phyloP scores from a whole-genome alignment of 305 asterid genomes.

The Stenogyne calaminthoides region DNA sequence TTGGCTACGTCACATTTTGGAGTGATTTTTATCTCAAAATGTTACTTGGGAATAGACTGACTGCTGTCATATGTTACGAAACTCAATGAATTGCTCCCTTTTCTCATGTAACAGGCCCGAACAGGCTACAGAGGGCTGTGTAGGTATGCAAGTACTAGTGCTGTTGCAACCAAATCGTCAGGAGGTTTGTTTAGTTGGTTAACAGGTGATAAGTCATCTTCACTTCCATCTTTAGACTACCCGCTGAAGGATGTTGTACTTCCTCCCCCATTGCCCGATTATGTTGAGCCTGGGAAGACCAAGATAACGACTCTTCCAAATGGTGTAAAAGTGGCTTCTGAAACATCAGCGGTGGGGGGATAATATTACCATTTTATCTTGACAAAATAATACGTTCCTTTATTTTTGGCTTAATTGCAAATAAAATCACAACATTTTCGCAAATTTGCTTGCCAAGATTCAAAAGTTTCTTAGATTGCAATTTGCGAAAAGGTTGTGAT shows the following conservation, averaged over 20 bases:
- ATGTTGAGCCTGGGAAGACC: constrained; percentile 77
- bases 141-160: constrained; percentile 80
- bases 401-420: neutral
- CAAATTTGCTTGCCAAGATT: too few relatives aligned
- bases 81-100: neutral
- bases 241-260: constrained; percentile 69
- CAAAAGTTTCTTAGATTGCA: too few relatives aligned
- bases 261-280: constrained; percentile 81
- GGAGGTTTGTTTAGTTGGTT: constrained; percentile 77
- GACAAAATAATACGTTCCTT: too few relatives aligned
- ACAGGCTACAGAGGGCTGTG: constrained; percentile 48
- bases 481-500: too few relatives aligned
- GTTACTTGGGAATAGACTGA: constrained; percentile 7
- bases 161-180: constrained; percentile 64
- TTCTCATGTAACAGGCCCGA: constrained; percentile 47
- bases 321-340: constrained; percentile 84
- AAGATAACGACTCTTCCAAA: constrained; percentile 74
- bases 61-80: neutral
- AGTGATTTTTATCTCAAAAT: neutral
- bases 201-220: constrained; percentile 56
- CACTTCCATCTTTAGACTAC: constrained; percentile 75
- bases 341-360: constrained; percentile 70
- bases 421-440: too few relatives aligned
- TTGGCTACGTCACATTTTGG: neutral
- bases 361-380: constrained; percentile 2